Evolutionary conservation across 1,284 basidiomycete species (phyloP), one percentile per base, ranked within the genome.

Genomic region (Pseudozyma sp.): DNA sequence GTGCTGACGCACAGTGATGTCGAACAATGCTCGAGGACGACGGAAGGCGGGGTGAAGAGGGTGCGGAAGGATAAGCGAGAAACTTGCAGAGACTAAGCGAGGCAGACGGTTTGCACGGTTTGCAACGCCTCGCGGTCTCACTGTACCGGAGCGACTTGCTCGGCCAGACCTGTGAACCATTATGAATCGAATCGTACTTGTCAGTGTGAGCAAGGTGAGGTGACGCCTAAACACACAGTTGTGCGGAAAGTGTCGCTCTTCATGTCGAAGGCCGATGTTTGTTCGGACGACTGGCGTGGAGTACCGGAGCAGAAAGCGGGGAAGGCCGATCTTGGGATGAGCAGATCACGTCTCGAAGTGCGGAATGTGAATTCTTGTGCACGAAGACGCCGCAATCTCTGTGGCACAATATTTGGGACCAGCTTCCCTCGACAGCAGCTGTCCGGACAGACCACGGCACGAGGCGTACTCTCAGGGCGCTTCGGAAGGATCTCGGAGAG

Each of bases 401-500:
- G 24, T 24, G 24, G 24, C n/a, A n/a, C n/a, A n/a, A n/a, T 24
- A 24, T 24, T 24, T 24, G 24, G 24, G 24, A 24, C 24, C 24
- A 24, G 24, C 24, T 37, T 37, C 35, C 35, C 4, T 37, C 40
- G 2, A 24, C 24, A 24, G 24, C 24, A 24, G 24, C 24, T 24
- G 24, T 24, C 24, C 24, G 24, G 24, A 44, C 43, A 37, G 35
- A 14, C 35, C 14, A 14, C 35, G 14, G 35, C 4, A 8, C 9
- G 8, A 14, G 48, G 48, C 60, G 42, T 31, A 3, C 10, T 42
- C 40, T 42, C 40, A 42, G 7, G 7, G 40, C 16, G 13, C 31
- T 17, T 60, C 64, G 64, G 64, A 57, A 61, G 40, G 54, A 44
- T 61, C 30, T 67, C 64, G 64, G 64, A 56, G 57, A 61, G 31